A percentile compares a stretch with the other conserved stretches of the same genome.
Conservation (phyloP, 371 early-diverging fungal genomes). For the Mycotypha africana region DNA sequence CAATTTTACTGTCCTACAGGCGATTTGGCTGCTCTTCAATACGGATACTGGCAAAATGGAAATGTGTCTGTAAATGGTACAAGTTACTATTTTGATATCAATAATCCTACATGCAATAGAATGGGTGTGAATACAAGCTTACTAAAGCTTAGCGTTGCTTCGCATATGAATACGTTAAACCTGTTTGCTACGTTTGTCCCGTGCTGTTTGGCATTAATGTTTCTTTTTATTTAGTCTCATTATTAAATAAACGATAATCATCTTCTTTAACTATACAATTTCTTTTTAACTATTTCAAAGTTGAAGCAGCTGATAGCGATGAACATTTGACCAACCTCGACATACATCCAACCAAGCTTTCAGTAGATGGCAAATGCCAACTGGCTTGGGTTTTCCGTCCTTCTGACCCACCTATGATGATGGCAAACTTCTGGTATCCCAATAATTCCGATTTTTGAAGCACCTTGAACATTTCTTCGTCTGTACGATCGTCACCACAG, state of each 20-base stretch:
- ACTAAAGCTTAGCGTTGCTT: slow-evolving; percentile 17
- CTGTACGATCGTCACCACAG: slow-evolving; percentile 92
- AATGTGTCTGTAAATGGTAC: slow-evolving; percentile 14
- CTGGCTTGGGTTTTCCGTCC: slow-evolving; percentile 75
- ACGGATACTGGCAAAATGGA: slow-evolving; percentile 41
- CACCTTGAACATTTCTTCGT: slow-evolving; percentile 89
- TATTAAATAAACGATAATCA: too few species aligned
- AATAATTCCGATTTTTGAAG: slow-evolving; percentile 34
- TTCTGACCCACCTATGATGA: slow-evolving; percentile 66
- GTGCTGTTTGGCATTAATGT: too few species aligned
- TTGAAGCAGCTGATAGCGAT: too few species aligned
- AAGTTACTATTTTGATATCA: slow-evolving; percentile 16
- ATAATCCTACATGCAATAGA: slow-evolving; percentile 39
- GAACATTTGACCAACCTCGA: slow-evolving; percentile 5
- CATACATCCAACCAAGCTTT: slow-evolving; percentile 40
- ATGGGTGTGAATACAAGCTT: slow-evolving; percentile 19
- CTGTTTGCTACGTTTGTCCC: too few species aligned
- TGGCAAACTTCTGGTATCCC: slow-evolving; percentile 49
- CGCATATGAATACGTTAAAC: too few species aligned
- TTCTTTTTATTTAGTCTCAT: too few species aligned
- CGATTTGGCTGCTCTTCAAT: slow-evolving; percentile 40
- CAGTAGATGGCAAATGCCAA: slow-evolving; percentile 66
- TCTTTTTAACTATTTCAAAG: too few species aligned
- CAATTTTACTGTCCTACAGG: slow-evolving; percentile 54
- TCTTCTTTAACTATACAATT: too few species aligned